Evolutionary conservation across 768 basidiomycete genomes (phyloP).

Genomic region (Amanita muscaria): DNA sequence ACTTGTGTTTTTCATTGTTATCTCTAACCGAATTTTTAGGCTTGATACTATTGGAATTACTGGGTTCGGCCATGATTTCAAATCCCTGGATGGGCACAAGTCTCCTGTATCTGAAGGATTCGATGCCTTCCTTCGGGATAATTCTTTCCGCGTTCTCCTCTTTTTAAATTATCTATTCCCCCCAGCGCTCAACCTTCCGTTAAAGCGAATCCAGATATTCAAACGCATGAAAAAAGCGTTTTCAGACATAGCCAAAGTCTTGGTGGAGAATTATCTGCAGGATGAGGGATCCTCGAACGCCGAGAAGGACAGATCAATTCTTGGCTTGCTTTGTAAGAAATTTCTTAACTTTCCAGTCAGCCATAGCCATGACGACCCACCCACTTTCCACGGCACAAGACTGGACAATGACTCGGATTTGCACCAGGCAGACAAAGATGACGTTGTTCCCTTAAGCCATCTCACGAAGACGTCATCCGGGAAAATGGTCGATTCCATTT

Average conservation of each 20-base stretch:
- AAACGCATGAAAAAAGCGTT: background rate
- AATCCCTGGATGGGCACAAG: background rate
- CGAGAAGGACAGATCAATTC: background rate
- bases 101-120: background rate
- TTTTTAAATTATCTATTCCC: background rate
- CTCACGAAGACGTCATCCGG: too few relatives aligned
- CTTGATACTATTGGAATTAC: background rate
- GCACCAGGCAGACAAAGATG: too few relatives aligned
- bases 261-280: background rate
- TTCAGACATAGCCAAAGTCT: background rate
- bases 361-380: slow-evolving; percentile 25
- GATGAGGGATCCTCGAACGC: background rate
- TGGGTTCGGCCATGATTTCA: slow-evolving; percentile 1
- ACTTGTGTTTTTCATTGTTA: too few relatives aligned
- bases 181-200: background rate
- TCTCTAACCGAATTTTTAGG: too few relatives aligned
- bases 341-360: too few relatives aligned
- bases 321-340: background rate
- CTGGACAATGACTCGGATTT: slow-evolving; percentile 12
- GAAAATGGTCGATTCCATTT: too few relatives aligned
- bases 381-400: slow-evolving; percentile 32
- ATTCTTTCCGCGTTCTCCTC: background rate
- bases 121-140: background rate
- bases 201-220: background rate
- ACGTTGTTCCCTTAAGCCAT: too few relatives aligned